A percentile compares a stretch with the other conserved stretches of the same genome.
Conservation (phyloP, 1,139 yeast genomes). For the Debaryomyces nepalensis region DNA sequence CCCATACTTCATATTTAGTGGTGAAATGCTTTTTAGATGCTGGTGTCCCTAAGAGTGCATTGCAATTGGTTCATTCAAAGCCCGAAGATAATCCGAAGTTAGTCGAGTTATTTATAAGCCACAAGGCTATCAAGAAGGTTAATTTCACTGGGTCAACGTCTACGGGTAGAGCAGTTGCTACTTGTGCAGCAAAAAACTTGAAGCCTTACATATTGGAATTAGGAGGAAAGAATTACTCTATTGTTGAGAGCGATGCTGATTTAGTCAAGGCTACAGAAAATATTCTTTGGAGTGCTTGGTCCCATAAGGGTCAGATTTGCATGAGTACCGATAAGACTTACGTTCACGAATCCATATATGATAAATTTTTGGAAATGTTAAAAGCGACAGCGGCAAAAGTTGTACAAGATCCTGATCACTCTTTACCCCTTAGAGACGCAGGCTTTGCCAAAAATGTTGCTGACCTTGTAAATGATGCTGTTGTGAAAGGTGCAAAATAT, state of each 20-base stretch:
- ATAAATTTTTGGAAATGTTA: conserved; percentile 27
- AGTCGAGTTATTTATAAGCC: conserved; percentile 31
- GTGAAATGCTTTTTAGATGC: conserved; percentile 40
- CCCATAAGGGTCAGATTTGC: conserved; percentile 52
- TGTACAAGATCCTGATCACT: conserved; percentile 26
- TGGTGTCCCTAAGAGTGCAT: conserved; percentile 40
- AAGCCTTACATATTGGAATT: conserved; percentile 47
- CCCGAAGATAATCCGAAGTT: conserved; percentile 30
- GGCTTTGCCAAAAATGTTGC: conserved; percentile 29
- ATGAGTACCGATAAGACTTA: conserved; percentile 48
- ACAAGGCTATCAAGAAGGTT: conserved; percentile 34
- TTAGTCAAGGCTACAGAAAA: conserved; percentile 35
- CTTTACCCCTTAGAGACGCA: conserved; percentile 33
- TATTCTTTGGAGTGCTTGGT: conserved; percentile 39
- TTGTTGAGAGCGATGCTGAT: conserved; percentile 41
- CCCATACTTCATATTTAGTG: conserved; percentile 33
- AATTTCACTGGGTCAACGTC: conserved; percentile 51
- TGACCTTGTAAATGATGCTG: conserved; percentile 43
- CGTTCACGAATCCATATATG: conserved; percentile 38
- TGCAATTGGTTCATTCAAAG: conserved; percentile 41
- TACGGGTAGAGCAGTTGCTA: conserved; percentile 41
- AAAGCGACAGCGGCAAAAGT: conserved; percentile 26
- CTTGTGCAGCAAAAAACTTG: conserved; percentile 35
- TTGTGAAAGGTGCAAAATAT: conserved; percentile 45
- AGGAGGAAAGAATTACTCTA: conserved; percentile 48